A percentile compares a stretch with the other conserved stretches of the same genome.
phyloP scores from a whole-genome alignment of 1,139 yeast species.

The Debaryomyces psychrophilus region DNA sequence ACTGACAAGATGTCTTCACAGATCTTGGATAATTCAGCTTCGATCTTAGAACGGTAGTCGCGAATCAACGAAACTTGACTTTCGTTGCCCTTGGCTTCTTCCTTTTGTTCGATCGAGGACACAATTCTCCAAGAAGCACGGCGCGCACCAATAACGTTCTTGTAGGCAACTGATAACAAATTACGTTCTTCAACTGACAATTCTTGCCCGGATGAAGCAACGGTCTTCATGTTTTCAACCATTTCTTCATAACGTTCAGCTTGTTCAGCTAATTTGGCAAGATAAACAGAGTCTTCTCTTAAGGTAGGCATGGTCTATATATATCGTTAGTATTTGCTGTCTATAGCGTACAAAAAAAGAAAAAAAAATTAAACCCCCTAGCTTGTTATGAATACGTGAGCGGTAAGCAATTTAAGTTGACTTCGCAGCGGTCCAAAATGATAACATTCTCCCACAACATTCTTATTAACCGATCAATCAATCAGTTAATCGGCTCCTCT shows the following conservation, averaged over 20 bases:
- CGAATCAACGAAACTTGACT: slow-evolving; percentile 86
- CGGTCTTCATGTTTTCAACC: slow-evolving; percentile 98
- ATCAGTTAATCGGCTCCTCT: background rate
- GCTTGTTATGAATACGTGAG: slow-evolving; percentile 7
- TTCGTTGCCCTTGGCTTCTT: slow-evolving; percentile 93
- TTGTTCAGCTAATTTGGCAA: slow-evolving; percentile 99
- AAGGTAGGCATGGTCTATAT: slow-evolving; percentile 62
- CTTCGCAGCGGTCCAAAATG: slow-evolving; percentile 5
- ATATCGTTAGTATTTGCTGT: slow-evolving; percentile 5
- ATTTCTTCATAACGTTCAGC: slow-evolving; percentile 99
- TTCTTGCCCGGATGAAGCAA: slow-evolving; percentile 95
- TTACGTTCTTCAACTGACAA: slow-evolving; percentile 97
- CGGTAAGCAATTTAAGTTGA: slow-evolving; percentile 6
- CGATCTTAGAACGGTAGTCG: slow-evolving; percentile 94
- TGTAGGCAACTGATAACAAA: slow-evolving; percentile 94
- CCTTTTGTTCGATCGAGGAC: slow-evolving; percentile 96
- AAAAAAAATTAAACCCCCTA: background rate
- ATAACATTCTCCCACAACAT: background rate
- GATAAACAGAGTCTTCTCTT: slow-evolving; percentile 98
- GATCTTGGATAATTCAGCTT: slow-evolving; percentile 87
- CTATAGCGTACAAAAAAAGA: background rate
- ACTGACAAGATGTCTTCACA: slow-evolving; percentile 93
- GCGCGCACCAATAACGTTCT: slow-evolving; percentile 98
- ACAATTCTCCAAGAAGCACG: slow-evolving; percentile 99
- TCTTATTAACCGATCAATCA: slow-evolving; percentile 5